phyloP scores from a whole-genome alignment of 2,329 filamentous ascomycete species.

The Graphilbum sp. region DNA sequence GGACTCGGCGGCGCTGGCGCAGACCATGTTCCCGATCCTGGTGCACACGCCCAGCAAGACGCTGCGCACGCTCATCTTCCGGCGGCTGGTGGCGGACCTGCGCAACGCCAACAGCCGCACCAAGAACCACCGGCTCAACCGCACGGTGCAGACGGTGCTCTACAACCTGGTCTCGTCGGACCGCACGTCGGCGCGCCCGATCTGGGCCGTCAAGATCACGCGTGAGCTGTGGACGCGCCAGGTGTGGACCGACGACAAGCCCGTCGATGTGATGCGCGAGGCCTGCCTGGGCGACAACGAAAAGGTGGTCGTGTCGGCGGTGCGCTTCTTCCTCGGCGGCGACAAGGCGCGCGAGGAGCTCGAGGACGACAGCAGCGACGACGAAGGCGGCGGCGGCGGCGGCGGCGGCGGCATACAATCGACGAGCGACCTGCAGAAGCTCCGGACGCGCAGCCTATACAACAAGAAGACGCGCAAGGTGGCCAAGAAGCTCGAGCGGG shows the following conservation, averaged over 20 bases:
- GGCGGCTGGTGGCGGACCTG: constrained; percentile 81
- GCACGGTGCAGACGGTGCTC: constrained; percentile 80
- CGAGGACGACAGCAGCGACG: constrained; percentile 71
- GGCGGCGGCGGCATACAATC: constrained; percentile 17
- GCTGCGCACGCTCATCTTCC: constrained; percentile 66
- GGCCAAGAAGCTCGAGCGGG: constrained; percentile 60
- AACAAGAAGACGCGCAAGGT: constrained; percentile 96
- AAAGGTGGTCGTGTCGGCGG: constrained; percentile 76
- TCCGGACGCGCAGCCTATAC: constrained; percentile 75
- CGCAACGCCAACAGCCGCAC: constrained; percentile 73
- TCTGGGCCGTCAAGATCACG: constrained; percentile 94
- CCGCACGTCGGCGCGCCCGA: constrained; percentile 63
- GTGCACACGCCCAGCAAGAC: constrained; percentile 79
- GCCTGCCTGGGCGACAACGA: constrained; percentile 78
- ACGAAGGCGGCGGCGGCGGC: too few species aligned
- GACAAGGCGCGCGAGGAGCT: constrained; percentile 91
- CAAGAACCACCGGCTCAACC: constrained; percentile 84
- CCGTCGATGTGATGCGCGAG: constrained; percentile 97
- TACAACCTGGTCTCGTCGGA: constrained; percentile 86
- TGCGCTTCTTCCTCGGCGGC: constrained; percentile 87
- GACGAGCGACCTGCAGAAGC: constrained; percentile 53
- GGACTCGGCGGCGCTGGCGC: constrained; percentile 56
- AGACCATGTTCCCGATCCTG: constrained; percentile 90
- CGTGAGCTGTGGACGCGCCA: constrained; percentile 93
- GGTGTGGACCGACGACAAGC: constrained; percentile 80